Base-by-base conservation (phyloP, 257 asterid genomes). In the Petunia secreta region DNA sequence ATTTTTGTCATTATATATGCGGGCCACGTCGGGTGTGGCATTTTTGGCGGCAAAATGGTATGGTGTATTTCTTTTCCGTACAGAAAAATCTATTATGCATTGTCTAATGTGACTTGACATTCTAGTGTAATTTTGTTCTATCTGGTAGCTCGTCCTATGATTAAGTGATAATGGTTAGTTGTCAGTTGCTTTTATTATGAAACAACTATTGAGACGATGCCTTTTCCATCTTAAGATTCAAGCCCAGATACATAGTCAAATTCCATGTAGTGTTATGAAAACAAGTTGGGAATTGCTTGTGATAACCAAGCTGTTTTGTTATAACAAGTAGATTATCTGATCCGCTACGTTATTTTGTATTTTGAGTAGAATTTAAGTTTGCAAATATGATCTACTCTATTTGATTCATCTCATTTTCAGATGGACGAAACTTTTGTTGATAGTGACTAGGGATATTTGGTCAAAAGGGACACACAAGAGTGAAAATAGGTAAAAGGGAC, bases 401-500 rank as follows among this genome's bases (percentile, higher is more conserved):
- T 39, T 60, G 84, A 74, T 59, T 39, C 60, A 48, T 34, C 6
- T 5, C 11, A 48, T 58, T 77, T 71, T 82, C 88, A 77, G 85
- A 89, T 89, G 97, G 94, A 89, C 88, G 94, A 87, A 81, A 78
- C 78, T 64, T 80, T 90, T 60, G 81, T 67, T 68, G 85, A 68
- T 4, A 78, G 89, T 34, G 91, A 86, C 84, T 79, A 67, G 25
- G 83, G 25, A 25, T 25, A 25, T 25, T 25, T 25, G 25, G 25
- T 25, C 25, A 25, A 25, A 25, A 25, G 25, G 25, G 25, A 25
- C 25, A 25, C 25, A 25, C 25, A 25, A 25, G 25, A 25, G 25
- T 25, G 25, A 25, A 25, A 25, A 25, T 25, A 25, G 25, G 25
- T 25, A 25, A 25, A 25, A 25, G 25, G 25, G 25, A 25, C 25